Base-by-base conservation (phyloP, 2,329 filamentous ascomycete genomes). In the Ophiostoma himal-ulmi region DNA sequence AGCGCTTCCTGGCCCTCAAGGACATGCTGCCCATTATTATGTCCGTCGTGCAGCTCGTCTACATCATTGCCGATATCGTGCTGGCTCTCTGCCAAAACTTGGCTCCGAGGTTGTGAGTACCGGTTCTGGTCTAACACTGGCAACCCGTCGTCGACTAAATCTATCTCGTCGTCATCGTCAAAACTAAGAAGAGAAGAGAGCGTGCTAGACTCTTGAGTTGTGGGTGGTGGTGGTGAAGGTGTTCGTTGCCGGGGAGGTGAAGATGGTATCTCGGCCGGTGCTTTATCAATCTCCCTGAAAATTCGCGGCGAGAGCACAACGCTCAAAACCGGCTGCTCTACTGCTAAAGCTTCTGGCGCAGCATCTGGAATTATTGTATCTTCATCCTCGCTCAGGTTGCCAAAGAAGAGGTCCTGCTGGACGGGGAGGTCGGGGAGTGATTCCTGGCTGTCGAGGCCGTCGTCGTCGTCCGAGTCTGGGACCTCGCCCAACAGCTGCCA, bases 401-500 rank as follows among this genome's bases (percentile, higher is more conserved):
- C 34, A 26, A 44, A 37, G 26, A 52, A 41, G 37, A 37, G 22
- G 20, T 36, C 20, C 11, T 54, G 20, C 39, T 66, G 44, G 30
- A 39, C 44, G 2, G 37, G 22, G 30, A 67, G 60, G 52, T 65
- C 70, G 20, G 62, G 34, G 13, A 62, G 66, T 26, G 67, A 52
- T 17, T 72, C 72, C 64, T 80, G 77, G 70, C 76, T 79, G 72
- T 80, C 78, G 74, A 79, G 76, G 5, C 76, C 78, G 4, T 76
- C 78, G 77, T 82, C 80, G 74, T 82, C 80, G 75, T 82, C 80
- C 75, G 80, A 82, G 75, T 82, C 80, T 66, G 80, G 80, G 75
- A 82, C 80, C 75, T 80, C 80, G 75, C 80, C 80, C 78, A 79
- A 75, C 76, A 80, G 78, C 78, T 80, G 80, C 80, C 80, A 82